These are phyloP conservation scores for Lagerstroemia speciosa DNA, from an alignment of 345 rosid genomes.

Conservation along the genomic window DNA sequence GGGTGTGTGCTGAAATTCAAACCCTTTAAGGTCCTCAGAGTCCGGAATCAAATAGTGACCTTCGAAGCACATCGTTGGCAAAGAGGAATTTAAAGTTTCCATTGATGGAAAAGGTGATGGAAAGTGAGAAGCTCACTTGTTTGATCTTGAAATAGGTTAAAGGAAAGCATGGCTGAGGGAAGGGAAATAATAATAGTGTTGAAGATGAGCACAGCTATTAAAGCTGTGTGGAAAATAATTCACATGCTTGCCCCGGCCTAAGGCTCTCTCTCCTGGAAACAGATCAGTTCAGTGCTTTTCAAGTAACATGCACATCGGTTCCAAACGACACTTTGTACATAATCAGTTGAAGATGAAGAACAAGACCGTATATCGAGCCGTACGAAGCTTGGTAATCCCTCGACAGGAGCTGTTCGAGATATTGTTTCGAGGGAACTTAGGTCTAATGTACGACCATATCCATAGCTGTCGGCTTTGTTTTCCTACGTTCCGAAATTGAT, in stretches of 20 bases:
- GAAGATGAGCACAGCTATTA: conserved; percentile 1
- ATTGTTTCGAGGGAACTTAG: not conserved
- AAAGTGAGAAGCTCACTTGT: conserved; percentile 5
- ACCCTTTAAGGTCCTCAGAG: conserved; percentile 1
- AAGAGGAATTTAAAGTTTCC: not conserved
- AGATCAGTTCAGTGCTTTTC: not conserved
- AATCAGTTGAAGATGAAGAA: not conserved
- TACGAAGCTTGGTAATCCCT: no score
- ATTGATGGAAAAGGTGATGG: conserved; percentile 9
- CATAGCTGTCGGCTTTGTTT: no score
- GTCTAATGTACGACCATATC: not conserved
- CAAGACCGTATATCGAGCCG: not conserved
- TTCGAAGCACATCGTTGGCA: not conserved
- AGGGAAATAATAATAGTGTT: not conserved
- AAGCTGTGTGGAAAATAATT: conserved; percentile 3
- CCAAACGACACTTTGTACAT: no score
- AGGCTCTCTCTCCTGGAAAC: not conserved
- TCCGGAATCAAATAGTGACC: conserved; percentile 5
- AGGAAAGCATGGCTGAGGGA: conserved; percentile 6
- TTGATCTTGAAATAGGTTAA: conserved; percentile 7
- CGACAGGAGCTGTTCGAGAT: not conserved
- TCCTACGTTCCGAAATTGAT: no score
- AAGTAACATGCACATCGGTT: no score
- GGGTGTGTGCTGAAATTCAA: not conserved
- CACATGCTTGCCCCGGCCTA: not conserved